Conservation (phyloP, 129 eudicot genomes). For the Saposhnikovia divaricata region DNA sequence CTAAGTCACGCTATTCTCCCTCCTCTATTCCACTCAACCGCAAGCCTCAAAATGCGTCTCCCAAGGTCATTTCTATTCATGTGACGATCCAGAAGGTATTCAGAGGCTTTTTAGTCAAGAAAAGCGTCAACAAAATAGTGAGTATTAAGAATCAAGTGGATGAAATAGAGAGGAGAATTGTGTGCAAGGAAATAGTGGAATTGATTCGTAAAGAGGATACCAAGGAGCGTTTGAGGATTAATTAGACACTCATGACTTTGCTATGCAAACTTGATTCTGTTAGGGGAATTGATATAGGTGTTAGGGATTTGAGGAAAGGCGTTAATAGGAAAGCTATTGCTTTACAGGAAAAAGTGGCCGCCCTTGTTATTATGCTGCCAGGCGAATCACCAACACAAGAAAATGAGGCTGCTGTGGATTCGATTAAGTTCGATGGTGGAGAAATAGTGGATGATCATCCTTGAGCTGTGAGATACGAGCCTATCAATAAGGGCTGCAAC, state of each 20-base stretch:
- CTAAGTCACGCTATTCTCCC: neutral
- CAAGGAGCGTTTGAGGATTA: constrained; percentile 51
- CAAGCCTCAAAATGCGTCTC: neutral
- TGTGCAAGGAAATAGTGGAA: constrained; percentile 17
- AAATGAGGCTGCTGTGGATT: neutral
- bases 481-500: too few relatives aligned
- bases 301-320: constrained; percentile 44
- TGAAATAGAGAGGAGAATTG: constrained; percentile 22
- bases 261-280: constrained; percentile 54
- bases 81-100: constrained; percentile 47
- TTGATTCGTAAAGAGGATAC: constrained; percentile 30
- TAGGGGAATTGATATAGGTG: constrained; percentile 42
- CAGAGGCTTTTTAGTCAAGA: constrained; percentile 44
- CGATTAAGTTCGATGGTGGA: neutral
- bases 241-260: constrained; percentile 50
- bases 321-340: constrained; percentile 48
- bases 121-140: constrained; percentile 22
- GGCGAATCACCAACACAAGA: too few relatives aligned
- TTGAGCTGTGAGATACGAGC: too few relatives aligned
- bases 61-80: constrained; percentile 33
- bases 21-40: neutral
- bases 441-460: neutral
- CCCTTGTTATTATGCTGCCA: constrained; percentile 17
- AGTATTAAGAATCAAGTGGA: constrained; percentile 27
- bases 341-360: constrained; percentile 59